These are phyloP conservation scores for Marasmius fiardii DNA, from an alignment of 1,284 basidiomycete species.

Conservation along the genomic window DNA sequence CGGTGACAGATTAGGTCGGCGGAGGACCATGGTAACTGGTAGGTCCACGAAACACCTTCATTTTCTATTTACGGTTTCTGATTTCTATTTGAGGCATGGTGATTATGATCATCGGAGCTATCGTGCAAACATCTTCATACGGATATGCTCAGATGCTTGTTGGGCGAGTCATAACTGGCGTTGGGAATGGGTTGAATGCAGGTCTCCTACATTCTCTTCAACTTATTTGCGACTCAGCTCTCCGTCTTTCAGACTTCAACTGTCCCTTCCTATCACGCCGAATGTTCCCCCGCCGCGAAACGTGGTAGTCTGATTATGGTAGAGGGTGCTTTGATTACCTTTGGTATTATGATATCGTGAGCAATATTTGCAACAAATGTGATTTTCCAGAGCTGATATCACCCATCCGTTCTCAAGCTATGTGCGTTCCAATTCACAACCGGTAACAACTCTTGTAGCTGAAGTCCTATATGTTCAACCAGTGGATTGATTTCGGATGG, in stretches of 20 bases:
- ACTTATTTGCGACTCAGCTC: no score
- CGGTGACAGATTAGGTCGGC: conserved; percentile 50
- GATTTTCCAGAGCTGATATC: not conserved
- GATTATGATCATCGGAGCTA: conserved; percentile 64
- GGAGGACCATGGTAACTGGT: conserved; percentile 47
- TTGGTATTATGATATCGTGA: conserved; percentile 68
- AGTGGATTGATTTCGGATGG: conserved; percentile 65
- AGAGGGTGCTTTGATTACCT: conserved; percentile 66
- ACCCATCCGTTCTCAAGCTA: conserved; percentile 23
- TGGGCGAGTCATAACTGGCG: conserved; percentile 58
- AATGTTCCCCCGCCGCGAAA: conserved; percentile 58
- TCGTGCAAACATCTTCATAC: conserved; percentile 53
- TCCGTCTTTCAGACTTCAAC: conserved; percentile 47
- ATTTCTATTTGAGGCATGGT: conserved; percentile 3
- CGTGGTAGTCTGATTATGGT: conserved; percentile 68
- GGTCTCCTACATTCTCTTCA: conserved; percentile 15
- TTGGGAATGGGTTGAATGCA: conserved; percentile 70
- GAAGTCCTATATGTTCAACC: not conserved
- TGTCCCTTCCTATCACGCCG: conserved; percentile 62
- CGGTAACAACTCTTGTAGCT: not conserved
- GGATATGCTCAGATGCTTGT: conserved; percentile 56
- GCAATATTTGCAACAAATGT: conserved; percentile 20
- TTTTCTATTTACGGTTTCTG: not conserved
- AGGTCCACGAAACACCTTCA: not conserved
- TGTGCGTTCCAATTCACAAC: conserved; percentile 19